Evolutionary conservation across 306 rosid genomes (phyloP).

Genomic region (Argentina anserina): DNA sequence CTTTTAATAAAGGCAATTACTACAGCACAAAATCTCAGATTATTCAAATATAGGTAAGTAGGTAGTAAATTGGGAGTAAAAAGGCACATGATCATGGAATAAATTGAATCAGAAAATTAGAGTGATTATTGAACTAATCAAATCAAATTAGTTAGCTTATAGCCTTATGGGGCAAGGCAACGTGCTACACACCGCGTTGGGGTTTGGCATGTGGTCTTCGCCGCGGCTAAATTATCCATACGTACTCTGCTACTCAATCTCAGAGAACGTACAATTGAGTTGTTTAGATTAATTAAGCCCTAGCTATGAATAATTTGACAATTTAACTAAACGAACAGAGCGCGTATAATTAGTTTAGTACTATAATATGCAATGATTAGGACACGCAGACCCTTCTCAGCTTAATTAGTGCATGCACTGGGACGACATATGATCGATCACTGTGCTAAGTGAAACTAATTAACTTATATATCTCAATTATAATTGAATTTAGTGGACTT

Average conservation of each 20-base stretch:
- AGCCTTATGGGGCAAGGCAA: not conserved
- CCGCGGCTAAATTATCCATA: slow-evolving; percentile 9
- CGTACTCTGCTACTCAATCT: not conserved
- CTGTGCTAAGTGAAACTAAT: not conserved
- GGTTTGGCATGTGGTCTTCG: not conserved
- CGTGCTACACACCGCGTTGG: not conserved
- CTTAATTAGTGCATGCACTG: not conserved
- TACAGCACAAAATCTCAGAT: no score
- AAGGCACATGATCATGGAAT: no score
- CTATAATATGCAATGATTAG: not conserved
- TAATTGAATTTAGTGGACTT: not conserved
- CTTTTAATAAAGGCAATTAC: no score
- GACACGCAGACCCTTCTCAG: not conserved
- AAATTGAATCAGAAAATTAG: not conserved
- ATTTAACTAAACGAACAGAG: not conserved
- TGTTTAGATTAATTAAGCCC: not conserved
- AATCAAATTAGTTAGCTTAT: not conserved
- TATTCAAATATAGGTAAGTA: no score
- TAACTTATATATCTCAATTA: not conserved
- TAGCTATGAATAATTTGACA: not conserved
- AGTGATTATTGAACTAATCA: not conserved
- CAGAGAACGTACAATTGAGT: not conserved
- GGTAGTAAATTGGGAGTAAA: no score
- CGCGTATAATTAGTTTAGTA: not conserved
- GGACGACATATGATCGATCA: not conserved